Evolutionary conservation across 2,329 filamentous ascomycete genomes (phyloP), one percentile per base, ranked within the genome.

Genomic region (Alternaria consortialis): DNA sequence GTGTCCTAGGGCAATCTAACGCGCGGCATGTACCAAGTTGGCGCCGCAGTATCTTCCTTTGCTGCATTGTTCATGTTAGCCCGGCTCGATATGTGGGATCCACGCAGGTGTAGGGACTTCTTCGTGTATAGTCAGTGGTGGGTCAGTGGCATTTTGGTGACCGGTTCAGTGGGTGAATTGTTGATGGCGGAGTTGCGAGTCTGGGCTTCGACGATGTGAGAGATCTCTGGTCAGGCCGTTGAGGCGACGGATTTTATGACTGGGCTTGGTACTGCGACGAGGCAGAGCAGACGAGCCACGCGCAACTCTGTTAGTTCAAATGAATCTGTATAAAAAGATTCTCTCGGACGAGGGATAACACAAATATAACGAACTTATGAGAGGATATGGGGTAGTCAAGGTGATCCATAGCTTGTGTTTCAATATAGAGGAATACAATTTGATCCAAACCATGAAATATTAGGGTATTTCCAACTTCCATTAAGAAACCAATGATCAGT

Each of bases 121-220:
- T 57, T 57, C 23, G 54, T 57, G 8, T 29, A 57, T 15, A 29
- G 54, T 12, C 54, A 57, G 31, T 57, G 46, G 54, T 57, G 54
- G 54, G 54, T 52, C n/a, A 57, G 46, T 44, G 54, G 54, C 11
- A 46, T 57, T 12, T 13, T 57, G 46, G 36, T 52, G 11, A 52
- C n/a, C 7, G 46, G 54, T 29, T 43, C 52, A n/a, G 13, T 57
- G 17, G 54, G 34, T 20, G 46, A 57, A 29, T 31, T 57, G 29
- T 2, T 57, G 37, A 57, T 57, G 54, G 37, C 46, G 15, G 52
- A 42, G 15, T 42, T 27, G 13, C 51, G 20, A 56, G n/a, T 34
- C 15, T 36, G 46, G 37, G 9, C 48, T 5, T 43, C 17, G 31
- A 7, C 13, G 11, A 15, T 6, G 8, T 44, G 27, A 27, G 17